Evolutionary conservation across 2,329 filamentous ascomycete genomes (phyloP).

Genomic region (Ophiostoma pallidulum): DNA sequence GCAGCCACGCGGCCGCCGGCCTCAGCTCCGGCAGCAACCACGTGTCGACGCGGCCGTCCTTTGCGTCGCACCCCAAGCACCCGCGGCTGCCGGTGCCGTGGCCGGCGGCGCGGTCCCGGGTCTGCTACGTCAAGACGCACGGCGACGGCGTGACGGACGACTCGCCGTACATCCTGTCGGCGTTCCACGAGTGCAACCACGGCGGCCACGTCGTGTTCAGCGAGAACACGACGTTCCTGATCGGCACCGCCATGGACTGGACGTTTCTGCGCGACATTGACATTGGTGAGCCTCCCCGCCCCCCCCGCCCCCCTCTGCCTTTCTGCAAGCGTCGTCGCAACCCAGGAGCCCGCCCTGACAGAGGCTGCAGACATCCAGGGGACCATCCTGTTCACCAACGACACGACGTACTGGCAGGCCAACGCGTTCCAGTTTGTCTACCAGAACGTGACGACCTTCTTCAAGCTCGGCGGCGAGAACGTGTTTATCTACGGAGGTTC

Average conservation of each 20-base stretch:
- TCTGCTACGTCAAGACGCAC: constrained; percentile 48
- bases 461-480: constrained; percentile 55
- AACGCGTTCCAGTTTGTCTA: constrained; percentile 52
- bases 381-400: constrained; percentile 50
- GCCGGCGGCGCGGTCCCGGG: constrained; percentile 29
- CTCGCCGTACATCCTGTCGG: constrained; percentile 39
- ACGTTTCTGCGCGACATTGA: constrained; percentile 48
- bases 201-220: constrained; percentile 51
- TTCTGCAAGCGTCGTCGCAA: no score
- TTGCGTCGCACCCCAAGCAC: constrained; percentile 17
- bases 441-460: constrained; percentile 59
- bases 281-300: no score
- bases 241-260: constrained; percentile 47
- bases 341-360: no score
- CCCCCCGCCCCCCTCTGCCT: no score
- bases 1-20: neutral
- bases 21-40: constrained; percentile 1
- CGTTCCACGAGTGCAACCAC: constrained; percentile 49
- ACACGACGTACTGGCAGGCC: constrained; percentile 58
- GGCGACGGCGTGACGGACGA: constrained; percentile 27
- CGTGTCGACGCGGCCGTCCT: constrained; percentile 15
- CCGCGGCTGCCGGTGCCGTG: constrained; percentile 22
- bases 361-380: constrained; percentile 20
- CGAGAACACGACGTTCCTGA: constrained; percentile 37
- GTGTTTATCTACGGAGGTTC: constrained; percentile 59